phyloP scores from a whole-genome alignment of 2,329 filamentous ascomycete genomes.

The Cercospora zeae-maydis region DNA sequence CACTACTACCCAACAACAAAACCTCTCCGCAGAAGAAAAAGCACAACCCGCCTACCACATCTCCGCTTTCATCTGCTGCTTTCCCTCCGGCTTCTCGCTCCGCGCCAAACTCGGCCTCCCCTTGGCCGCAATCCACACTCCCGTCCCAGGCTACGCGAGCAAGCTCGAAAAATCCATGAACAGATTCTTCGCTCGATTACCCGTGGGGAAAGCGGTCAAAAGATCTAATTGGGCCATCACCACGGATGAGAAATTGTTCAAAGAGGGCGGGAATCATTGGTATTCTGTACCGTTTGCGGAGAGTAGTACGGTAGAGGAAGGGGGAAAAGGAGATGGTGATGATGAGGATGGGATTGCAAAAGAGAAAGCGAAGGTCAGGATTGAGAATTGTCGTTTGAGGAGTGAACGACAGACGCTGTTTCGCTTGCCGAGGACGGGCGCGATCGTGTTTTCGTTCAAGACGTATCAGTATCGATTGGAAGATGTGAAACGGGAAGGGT shows the following conservation, averaged over 20 bases:
- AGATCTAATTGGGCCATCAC: slow-evolving; percentile 54
- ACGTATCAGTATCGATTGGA: slow-evolving; percentile 58
- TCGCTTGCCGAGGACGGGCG: slow-evolving; percentile 52
- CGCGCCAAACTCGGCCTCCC: slow-evolving; percentile 52
- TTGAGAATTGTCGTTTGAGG: slow-evolving; percentile 48
- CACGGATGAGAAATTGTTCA: slow-evolving; percentile 42
- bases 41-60: slow-evolving; percentile 48
- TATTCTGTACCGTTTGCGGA: no score
- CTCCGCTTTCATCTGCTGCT: slow-evolving; percentile 55
- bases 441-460: slow-evolving; percentile 60
- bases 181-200: slow-evolving; percentile 55
- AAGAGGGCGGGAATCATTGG: slow-evolving; percentile 44
- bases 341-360: slow-evolving; percentile 24
- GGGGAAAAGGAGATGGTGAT: neutral
- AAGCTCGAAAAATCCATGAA: slow-evolving; percentile 61
- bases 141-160: slow-evolving; percentile 55
- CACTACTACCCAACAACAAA: no score
- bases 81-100: slow-evolving; percentile 58
- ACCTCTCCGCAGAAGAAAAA: no score
- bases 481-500: slow-evolving; percentile 56
- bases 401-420: slow-evolving; percentile 62
- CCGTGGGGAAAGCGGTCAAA: slow-evolving; percentile 54
- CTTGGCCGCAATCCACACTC: slow-evolving; percentile 55
- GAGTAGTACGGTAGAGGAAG: neutral
- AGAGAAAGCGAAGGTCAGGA: slow-evolving; percentile 32